Conservation (phyloP, 768 basidiomycete species). For the Cantharellus anzutake region DNA sequence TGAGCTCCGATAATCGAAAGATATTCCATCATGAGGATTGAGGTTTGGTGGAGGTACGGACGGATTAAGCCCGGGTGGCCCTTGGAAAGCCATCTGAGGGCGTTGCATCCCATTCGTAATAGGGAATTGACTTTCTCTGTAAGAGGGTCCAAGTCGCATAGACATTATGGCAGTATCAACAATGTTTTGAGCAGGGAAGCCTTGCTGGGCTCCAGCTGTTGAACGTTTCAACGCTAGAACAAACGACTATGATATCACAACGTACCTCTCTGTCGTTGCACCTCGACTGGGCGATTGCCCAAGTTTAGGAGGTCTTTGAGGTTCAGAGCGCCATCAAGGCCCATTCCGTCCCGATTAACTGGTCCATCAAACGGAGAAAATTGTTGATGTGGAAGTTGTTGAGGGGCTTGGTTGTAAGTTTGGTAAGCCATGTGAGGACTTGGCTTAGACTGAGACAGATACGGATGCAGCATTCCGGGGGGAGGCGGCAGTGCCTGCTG, state of each 20-base stretch:
- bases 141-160: conserved; percentile 1
- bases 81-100: not conserved
- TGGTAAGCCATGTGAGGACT: not conserved
- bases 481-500: not conserved
- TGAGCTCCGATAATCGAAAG: not conserved
- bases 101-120: not conserved
- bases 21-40: not conserved
- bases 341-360: not conserved
- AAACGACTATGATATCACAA: not conserved
- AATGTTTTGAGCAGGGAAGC: conserved; percentile 6
- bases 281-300: not conserved
- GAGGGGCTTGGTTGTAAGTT: not conserved
- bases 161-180: conserved; percentile 15
- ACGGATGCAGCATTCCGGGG: not conserved
- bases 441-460: not conserved
- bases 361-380: not conserved
- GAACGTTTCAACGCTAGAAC: not conserved
- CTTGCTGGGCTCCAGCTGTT: not conserved
- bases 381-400: not conserved
- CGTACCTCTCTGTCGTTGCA: not conserved
- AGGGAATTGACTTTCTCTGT: not conserved
- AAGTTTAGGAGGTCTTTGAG: not conserved
- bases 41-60: not conserved
- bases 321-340: not conserved
- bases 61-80: not conserved